Percentiles rank a stretch among this genome's conserved stretches.
phyloP scores from a whole-genome alignment of 83 land plant genomes.

The Isoetes engelmannii region DNA sequence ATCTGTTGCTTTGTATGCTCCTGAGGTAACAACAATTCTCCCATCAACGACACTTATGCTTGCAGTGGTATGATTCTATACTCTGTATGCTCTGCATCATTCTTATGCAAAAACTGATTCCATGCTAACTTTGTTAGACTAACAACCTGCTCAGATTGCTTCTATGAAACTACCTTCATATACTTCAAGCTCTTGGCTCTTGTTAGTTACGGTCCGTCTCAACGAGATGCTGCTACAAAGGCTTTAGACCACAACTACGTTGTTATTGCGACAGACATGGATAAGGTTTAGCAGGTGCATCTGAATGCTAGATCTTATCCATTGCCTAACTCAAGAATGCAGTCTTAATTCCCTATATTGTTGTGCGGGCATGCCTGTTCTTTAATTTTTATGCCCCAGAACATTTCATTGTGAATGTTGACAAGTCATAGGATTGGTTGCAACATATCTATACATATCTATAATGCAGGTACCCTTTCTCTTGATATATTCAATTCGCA shows the following conservation, averaged over 20 bases:
- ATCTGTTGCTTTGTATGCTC: too few species aligned
- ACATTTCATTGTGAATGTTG: conserved; percentile 87
- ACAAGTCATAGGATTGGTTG: conserved; percentile 86
- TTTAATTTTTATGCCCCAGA: conserved; percentile 98
- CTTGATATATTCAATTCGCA: background rate
- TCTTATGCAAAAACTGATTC: too few species aligned
- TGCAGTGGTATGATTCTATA: too few species aligned
- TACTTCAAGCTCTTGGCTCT: too few species aligned
- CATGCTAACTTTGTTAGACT: too few species aligned
- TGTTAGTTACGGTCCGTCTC: too few species aligned
- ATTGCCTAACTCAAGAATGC: background rate
- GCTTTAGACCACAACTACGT: conserved; percentile 85
- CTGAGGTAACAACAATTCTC: too few species aligned
- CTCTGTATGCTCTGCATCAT: too few species aligned
- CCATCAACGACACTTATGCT: too few species aligned
- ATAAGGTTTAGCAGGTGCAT: conserved; percentile 46
- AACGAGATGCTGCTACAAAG: conserved; percentile 78
- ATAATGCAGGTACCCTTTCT: conserved; percentile 77
- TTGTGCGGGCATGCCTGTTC: conserved; percentile 71
- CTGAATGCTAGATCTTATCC: background rate
- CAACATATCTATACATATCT: conserved; percentile 56
- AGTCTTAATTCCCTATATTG: background rate
- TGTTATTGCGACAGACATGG: conserved; percentile 65
- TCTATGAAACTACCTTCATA: too few species aligned
- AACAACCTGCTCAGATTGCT: too few species aligned